A percentile compares a stretch with the other conserved stretches of the same genome.
phyloP scores from a whole-genome alignment of 495 filamentous ascomycete genomes.

The Rostrohypoxylon terebratum region DNA sequence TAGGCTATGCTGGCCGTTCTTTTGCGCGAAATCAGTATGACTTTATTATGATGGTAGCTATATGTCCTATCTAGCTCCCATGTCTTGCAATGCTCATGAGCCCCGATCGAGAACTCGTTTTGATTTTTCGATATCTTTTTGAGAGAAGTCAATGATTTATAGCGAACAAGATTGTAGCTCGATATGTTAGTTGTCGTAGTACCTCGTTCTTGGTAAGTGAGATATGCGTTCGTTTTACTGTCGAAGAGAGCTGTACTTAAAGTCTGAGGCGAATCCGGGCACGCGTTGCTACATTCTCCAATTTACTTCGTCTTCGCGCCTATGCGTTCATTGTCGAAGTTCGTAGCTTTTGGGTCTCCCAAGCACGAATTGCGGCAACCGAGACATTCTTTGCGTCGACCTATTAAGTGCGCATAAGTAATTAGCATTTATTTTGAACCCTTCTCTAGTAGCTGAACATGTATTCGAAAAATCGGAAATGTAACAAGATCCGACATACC shows the following conservation, averaged over 20 bases:
- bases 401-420: background rate
- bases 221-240: background rate
- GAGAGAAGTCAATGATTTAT: background rate
- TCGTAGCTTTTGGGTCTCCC: background rate
- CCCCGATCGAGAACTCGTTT: background rate
- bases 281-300: background rate
- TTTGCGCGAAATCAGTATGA: background rate
- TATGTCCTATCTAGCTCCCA: background rate
- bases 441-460: background rate
- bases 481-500: conserved; percentile 33
- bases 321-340: background rate
- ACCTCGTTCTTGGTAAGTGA: background rate
- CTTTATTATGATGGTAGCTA: background rate
- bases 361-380: conserved; percentile 22
- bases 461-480: background rate
- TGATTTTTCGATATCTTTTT: background rate
- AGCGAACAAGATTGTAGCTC: conserved; percentile 12
- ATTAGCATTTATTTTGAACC: conserved; percentile 11
- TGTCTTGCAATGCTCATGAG: background rate
- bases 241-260: background rate
- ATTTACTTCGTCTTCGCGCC: background rate
- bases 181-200: background rate
- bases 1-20: background rate
- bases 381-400: conserved; percentile 28
- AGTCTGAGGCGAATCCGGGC: background rate